These are phyloP conservation scores for Penicillium sp. DNA, from an alignment of 2,329 filamentous ascomycete genomes.

Conservation along the genomic window DNA sequence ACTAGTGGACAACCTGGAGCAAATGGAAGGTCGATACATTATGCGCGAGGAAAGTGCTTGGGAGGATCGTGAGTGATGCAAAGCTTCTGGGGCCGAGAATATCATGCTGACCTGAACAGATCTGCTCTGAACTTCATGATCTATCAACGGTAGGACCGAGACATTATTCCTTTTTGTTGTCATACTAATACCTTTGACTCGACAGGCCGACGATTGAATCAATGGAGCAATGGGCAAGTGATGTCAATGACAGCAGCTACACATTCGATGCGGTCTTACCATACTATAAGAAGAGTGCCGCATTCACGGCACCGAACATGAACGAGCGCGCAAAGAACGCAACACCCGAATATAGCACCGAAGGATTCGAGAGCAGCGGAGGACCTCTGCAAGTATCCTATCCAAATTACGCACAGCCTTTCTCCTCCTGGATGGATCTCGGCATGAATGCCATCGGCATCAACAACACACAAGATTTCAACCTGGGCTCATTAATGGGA, in stretches of 20 bases:
- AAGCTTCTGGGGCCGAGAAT: no score
- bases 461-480: conserved; percentile 37
- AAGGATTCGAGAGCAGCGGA: conserved; percentile 27
- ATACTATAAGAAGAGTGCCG: conserved; percentile 27
- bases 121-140: conserved; percentile 31
- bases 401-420: conserved; percentile 41
- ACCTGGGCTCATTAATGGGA: conserved; percentile 45
- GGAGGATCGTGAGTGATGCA: conserved; percentile 24
- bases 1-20: conserved; percentile 20
- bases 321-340: conserved; percentile 23
- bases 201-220: conserved; percentile 20
- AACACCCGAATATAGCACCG: conserved; percentile 20
- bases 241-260: conserved; percentile 31
- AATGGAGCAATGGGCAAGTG: conserved; percentile 28
- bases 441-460: conserved; percentile 47
- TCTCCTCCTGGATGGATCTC: conserved; percentile 40
- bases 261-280: conserved; percentile 25
- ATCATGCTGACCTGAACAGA: conserved; percentile 3
- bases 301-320: conserved; percentile 28
- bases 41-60: conserved; percentile 29
- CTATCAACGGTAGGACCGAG: conserved; percentile 26
- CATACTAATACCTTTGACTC: not conserved
- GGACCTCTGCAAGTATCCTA: conserved; percentile 46
- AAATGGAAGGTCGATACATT: conserved; percentile 25
- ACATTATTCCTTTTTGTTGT: no score